Evolutionary conservation across 2,329 filamentous ascomycete species (phyloP).

Genomic region (Exophiala viscosa): DNA sequence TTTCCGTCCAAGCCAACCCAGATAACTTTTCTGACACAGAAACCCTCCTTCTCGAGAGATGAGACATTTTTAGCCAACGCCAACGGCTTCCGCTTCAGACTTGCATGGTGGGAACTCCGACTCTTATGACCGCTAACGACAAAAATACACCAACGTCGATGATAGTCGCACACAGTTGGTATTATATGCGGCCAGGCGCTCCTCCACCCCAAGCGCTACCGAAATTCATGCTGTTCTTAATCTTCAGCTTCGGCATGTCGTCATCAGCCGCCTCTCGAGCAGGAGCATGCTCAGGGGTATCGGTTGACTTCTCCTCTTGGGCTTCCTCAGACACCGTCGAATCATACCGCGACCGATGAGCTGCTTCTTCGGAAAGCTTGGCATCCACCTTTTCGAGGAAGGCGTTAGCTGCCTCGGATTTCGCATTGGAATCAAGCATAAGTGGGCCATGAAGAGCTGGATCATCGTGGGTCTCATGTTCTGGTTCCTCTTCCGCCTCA

Average conservation of each 20-base stretch:
- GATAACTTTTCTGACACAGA: too few species aligned
- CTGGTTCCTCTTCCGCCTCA: conserved; percentile 7
- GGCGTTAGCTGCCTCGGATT: conserved; percentile 34
- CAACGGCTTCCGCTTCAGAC: background rate
- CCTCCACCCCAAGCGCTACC: conserved; percentile 44
- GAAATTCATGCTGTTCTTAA: conserved; percentile 46
- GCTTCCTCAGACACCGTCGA: conserved; percentile 9
- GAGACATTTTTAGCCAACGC: too few species aligned
- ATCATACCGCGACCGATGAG: conserved; percentile 22
- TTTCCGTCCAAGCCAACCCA: too few species aligned
- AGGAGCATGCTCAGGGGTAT: conserved; percentile 34
- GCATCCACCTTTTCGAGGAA: conserved; percentile 43
- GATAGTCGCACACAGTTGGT: background rate
- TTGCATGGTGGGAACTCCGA: background rate
- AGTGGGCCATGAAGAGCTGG: conserved; percentile 43
- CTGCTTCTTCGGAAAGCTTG: conserved; percentile 41
- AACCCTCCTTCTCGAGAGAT: too few species aligned
- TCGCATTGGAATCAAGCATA: conserved; percentile 40
- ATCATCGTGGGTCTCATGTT: conserved; percentile 38
- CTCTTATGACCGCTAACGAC: conserved; percentile 13
- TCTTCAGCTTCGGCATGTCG: conserved; percentile 33
- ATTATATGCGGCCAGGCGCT: conserved; percentile 14
- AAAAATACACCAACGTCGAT: background rate
- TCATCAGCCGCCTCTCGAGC: conserved; percentile 15
- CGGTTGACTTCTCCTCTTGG: conserved; percentile 30